Evolutionary conservation across 352 stramenopile species (phyloP).

Genomic region (Phytophthora nicotianae): DNA sequence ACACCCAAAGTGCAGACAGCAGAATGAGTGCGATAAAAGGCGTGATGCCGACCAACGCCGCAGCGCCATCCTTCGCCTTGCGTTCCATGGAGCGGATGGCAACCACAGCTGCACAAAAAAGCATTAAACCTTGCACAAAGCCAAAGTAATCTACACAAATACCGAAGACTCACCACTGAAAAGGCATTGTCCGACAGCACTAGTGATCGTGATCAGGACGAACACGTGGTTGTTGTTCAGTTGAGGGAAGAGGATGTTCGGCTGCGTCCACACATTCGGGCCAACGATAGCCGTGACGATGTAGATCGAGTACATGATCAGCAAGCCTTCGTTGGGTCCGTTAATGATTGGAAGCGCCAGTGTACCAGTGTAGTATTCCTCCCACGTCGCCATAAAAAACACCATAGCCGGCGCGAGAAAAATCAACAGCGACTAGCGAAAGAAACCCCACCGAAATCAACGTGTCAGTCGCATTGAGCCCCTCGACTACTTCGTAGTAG

Average conservation of each 20-base stretch:
- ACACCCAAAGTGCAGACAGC: slow-evolving; percentile 74
- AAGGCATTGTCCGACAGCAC: slow-evolving; percentile 69
- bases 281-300: slow-evolving; percentile 66
- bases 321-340: slow-evolving; percentile 95
- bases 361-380: slow-evolving; percentile 97
- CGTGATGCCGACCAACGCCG: slow-evolving; percentile 64
- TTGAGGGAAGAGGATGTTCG: slow-evolving; percentile 61
- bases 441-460: slow-evolving; percentile 17
- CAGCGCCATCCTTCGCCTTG: slow-evolving; percentile 61
- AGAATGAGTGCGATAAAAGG: slow-evolving; percentile 73
- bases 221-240: slow-evolving; percentile 85
- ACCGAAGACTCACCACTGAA: slow-evolving; percentile 56
- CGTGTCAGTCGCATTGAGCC: neutral
- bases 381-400: slow-evolving; percentile 98
- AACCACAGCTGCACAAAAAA: slow-evolving; percentile 51
- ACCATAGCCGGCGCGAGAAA: slow-evolving; percentile 81
- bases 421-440: slow-evolving; percentile 70
- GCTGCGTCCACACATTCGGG: slow-evolving; percentile 68
- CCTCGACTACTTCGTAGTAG: neutral
- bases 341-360: slow-evolving; percentile 96
- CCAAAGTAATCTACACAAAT: neutral
- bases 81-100: slow-evolving; percentile 71
- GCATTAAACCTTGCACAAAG: neutral
- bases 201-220: slow-evolving; percentile 72
- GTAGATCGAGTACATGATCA: slow-evolving; percentile 90